Percentiles rank a stretch among this genome's conserved stretches.
phyloP scores from a whole-genome alignment of 106 monocot species.

The Xerophyta viscosa region DNA sequence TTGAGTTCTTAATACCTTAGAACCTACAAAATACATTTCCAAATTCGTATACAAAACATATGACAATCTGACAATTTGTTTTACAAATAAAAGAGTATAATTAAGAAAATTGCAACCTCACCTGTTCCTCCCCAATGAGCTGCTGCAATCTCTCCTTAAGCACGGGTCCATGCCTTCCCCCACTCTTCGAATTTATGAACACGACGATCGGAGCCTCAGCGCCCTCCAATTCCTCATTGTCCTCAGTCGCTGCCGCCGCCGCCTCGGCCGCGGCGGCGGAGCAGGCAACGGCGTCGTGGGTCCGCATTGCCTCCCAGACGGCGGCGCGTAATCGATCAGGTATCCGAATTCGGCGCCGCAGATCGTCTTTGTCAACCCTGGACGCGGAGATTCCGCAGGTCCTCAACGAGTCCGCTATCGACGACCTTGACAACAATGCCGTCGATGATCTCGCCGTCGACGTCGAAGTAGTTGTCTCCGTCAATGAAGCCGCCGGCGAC shows the following conservation, averaged over 20 bases:
- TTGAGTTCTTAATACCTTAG: too few relatives aligned
- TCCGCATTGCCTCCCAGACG: slow-evolving; percentile 31
- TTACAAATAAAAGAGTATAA: too few relatives aligned
- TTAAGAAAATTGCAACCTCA: slow-evolving; percentile 1
- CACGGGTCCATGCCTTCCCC: slow-evolving; percentile 63
- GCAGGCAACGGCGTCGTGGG: slow-evolving; percentile 31
- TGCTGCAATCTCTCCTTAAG: slow-evolving; percentile 60
- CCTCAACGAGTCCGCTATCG: slow-evolving; percentile 24
- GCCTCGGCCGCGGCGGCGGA: slow-evolving; percentile 15
- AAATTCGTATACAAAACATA: too few relatives aligned
- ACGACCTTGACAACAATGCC: slow-evolving; percentile 7
- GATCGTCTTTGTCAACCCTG: slow-evolving; percentile 30
- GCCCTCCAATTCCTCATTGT: slow-evolving; percentile 10
- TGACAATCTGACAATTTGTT: too few relatives aligned
- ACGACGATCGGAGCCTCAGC: slow-evolving; percentile 74
- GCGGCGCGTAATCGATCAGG: slow-evolving; percentile 32
- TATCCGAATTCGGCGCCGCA: slow-evolving; percentile 26
- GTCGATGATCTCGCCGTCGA: neutral
- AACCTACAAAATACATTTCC: too few relatives aligned
- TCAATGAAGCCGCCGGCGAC: neutral
- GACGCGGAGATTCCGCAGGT: slow-evolving; percentile 22
- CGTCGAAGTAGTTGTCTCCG: neutral
- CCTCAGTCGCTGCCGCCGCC: neutral
- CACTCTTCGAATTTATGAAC: slow-evolving; percentile 81
- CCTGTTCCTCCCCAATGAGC: slow-evolving; percentile 82